Evolutionary conservation across 2,329 filamentous ascomycete genomes (phyloP), one percentile per base, ranked within the genome.

Genomic region (Gnomoniopsis sp.): DNA sequence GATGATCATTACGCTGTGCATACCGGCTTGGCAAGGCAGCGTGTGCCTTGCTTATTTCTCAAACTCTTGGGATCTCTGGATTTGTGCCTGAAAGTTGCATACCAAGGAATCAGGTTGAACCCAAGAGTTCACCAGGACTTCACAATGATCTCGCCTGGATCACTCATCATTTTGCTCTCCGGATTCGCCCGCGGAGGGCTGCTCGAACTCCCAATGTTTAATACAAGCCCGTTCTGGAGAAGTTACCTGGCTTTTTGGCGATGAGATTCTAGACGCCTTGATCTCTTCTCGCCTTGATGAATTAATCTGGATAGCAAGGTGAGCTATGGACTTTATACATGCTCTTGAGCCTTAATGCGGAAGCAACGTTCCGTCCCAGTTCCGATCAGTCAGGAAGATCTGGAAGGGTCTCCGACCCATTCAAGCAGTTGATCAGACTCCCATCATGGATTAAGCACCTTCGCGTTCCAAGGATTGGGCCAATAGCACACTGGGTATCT

Each of bases 311-410:
- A 79, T 78, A 81, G 78, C 78, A 75, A 78, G 79, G 79, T 81
- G 74, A 80, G 79, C 76, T 68, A 71, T 71, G 70, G 72, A 75
- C 75, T 76, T 75, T 81, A 78, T 81, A 80, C 77, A 79, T 81
- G 79, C 74, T 72, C 72, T 71, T 74, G 74, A 77, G 74, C 69
- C 71, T 71, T 66, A 67, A 74, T 71, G 71, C 74, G 72, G 68
- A 75, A 76, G 12, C 17, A 43, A 47, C 23, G 8, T 11, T 19
- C 34, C 33, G 22, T 50, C 44, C 17, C 48, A 51, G 23, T 49
- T 26, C 41, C 34, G 30, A 51, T 23, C 47, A 26, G 23, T 19
- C 38, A 46, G 14, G 30, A 7, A 23, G 19, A 15, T 23, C 21
- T 19, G 6, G 19, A 21, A 12, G 44, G 11, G 3, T 47, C 44